These are phyloP conservation scores for Graphilbum ipis-grandicollis DNA, from an alignment of 2,329 filamentous ascomycete species.

Conservation along the genomic window DNA sequence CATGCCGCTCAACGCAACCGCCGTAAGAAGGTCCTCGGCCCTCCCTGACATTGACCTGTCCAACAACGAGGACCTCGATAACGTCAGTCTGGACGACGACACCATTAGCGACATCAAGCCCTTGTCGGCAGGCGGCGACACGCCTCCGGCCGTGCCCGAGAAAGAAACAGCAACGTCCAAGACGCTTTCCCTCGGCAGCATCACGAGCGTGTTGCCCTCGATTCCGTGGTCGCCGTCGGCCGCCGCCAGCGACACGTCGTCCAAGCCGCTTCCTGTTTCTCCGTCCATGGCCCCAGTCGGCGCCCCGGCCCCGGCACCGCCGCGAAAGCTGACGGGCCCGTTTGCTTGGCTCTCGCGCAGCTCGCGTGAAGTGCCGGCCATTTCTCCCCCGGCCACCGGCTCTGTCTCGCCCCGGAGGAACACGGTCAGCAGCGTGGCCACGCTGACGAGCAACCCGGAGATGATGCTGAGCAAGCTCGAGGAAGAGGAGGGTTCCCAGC, in stretches of 20 bases:
- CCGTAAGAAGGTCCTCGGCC: constrained; percentile 12
- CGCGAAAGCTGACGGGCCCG: constrained; percentile 68
- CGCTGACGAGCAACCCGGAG: constrained; percentile 64
- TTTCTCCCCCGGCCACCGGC: constrained; percentile 23
- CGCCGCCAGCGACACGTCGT: constrained; percentile 24
- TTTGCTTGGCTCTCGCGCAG: constrained; percentile 70
- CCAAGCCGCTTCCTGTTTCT: constrained; percentile 21
- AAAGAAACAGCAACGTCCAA: constrained; percentile 20
- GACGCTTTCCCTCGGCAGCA: constrained; percentile 47
- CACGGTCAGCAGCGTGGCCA: constrained; percentile 65
- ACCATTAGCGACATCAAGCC: constrained; percentile 11
- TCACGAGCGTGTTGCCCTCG: constrained; percentile 54
- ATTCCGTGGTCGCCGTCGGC: constrained; percentile 48
- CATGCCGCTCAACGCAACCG: not conserved
- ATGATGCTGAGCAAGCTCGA: constrained; percentile 63
- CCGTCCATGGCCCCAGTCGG: constrained; percentile 11
- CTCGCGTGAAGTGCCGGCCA: constrained; percentile 34
- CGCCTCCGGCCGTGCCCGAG: not conserved
- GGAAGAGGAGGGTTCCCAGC: constrained; percentile 34
- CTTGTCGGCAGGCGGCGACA: constrained; percentile 3
- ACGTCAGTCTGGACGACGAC: constrained; percentile 52
- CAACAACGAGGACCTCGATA: constrained; percentile 27
- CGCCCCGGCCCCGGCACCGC: constrained; percentile 17
- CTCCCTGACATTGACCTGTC: constrained; percentile 25
- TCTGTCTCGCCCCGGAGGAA: constrained; percentile 37